Evolutionary conservation across 2,329 filamentous ascomycete species (phyloP).

Genomic region (Allantophomopsis cytisporea): DNA sequence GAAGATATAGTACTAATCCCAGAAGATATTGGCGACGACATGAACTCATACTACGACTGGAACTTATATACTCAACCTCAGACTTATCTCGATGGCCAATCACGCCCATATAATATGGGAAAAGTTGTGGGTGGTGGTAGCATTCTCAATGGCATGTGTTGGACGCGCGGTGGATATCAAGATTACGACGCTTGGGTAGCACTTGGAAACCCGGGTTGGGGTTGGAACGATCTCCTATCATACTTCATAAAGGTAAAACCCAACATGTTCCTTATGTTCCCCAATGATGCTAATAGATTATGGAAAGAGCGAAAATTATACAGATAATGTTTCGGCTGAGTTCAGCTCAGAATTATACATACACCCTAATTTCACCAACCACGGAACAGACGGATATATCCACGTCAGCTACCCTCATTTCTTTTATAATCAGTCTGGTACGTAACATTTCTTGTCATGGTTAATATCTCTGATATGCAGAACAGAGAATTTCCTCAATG

Average conservation of each 20-base stretch:
- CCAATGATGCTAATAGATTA: too few species aligned
- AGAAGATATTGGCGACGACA: conserved; percentile 10
- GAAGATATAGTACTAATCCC: conserved; percentile 11
- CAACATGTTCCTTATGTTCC: too few species aligned
- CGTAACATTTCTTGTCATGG: conserved; percentile 2
- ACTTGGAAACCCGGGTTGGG: conserved; percentile 27
- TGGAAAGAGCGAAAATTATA: conserved; percentile 22
- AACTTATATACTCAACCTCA: too few species aligned
- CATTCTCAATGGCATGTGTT: conserved; percentile 26
- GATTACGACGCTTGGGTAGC: conserved; percentile 28
- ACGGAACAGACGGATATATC: conserved; percentile 22
- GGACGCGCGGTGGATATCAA: conserved; percentile 16
- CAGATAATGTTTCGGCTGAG: conserved; percentile 10
- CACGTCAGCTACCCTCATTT: conserved; percentile 24
- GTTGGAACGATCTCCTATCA: conserved; percentile 19
- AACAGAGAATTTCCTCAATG: conserved; percentile 22
- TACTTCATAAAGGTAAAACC: conserved; percentile 24
- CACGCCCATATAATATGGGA: conserved; percentile 10
- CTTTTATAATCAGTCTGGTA: conserved; percentile 26
- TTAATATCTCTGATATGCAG: too few species aligned
- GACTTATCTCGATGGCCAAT: conserved; percentile 8
- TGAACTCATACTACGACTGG: neutral
- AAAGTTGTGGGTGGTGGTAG: conserved; percentile 22
- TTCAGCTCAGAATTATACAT: conserved; percentile 13
- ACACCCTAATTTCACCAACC: conserved; percentile 13